Base-by-base conservation (phyloP, 352 stramenopile genomes). In the Phytophthora pistaciae region DNA sequence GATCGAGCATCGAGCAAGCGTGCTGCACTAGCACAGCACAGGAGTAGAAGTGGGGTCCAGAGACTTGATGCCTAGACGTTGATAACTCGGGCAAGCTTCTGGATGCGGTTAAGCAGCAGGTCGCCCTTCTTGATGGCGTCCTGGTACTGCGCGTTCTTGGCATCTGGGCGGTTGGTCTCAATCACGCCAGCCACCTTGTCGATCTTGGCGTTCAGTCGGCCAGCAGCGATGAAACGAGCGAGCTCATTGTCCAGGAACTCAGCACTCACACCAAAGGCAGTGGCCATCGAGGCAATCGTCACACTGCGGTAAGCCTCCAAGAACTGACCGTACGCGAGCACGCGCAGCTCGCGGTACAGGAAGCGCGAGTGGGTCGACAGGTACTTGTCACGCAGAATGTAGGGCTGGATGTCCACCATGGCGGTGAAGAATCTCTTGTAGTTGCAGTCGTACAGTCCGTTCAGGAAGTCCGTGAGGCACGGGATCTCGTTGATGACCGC, bases 101-200 rank as follows among this genome's bases (percentile, higher is more conserved):
- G 98, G 70, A 99, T 98, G 64, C 96, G 87, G 84, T 99, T 99
- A 44, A 99, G 86, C 70, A 99, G 81, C 74, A 98, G 77, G 87
- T 99, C 98, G 61, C 98, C 98, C 82, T 99, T 97, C 88, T 99
- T 98, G 81, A 99, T 99, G 61, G 98, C 97, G 58, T 98, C 93
- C 80, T 99, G 92, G 82, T 99, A 99, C 80, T 99, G 96, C 18
- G 96, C 95, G 85, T 99, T 99, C 85, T 99, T 99, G 67, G 93
- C 91, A 88, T 99, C 98, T 1, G 98, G 96, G 50, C 97, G 91
- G 77, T 99, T 99, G n/a, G 97, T 99, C 76, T 99, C 96, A 65
- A 99, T 98, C 29, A 99, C 96, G 38, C 96, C 97, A 20, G 86
- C 96, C 49, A 99, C 97, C 85, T 99, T 99, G 83, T 99, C 98